Evolutionary conservation across 2,329 filamentous ascomycete genomes (phyloP), one percentile per base, ranked within the genome.

Genomic region (Aspergillus sp.): DNA sequence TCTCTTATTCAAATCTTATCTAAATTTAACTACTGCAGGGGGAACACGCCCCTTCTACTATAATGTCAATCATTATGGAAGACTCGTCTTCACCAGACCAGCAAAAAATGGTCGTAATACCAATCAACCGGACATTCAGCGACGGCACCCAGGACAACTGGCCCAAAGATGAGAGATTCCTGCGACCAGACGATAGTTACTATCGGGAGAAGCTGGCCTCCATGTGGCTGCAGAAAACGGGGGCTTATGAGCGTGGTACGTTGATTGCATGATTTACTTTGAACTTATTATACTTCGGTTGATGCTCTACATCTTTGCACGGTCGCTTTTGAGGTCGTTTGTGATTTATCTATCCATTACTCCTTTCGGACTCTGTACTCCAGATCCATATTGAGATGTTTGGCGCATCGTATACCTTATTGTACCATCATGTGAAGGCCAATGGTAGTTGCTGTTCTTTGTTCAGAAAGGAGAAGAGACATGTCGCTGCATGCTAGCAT

Each of bases 161-260:
- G 76, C 80, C 79, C 4, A 69, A 62, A 10, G 64, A 67, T 17
- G 61, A 69, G n/a, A 65, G 68, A 2, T 79, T 77, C 58, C 67
- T 70, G 3, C 64, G 72, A 21, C 67, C 76, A 1, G 71, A 81
- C 49, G 79, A 82, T 17, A 73, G 67, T 1, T 62, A 75, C 1
- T 85, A 85, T 66, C 74, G 83, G 0, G 74, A 78, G 28, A 81
- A 80, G 55, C 68, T 85, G 7, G 84, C 75, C 0, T 71, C 68
- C 10, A 70, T 76, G 50, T 86, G 84, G 84, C 76, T 84, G 70
- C 65, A 79, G 50, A 68, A 76, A 23, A 73, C 72, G 10, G 78
- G 78, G 1, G 73, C 80, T 28, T 74, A 63, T 52, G 67, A 72
- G 60, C 49, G 64, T 63, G 76, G 78, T 79, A 62, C 66, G 73